Evolutionary conservation across 495 filamentous ascomycete genomes (phyloP), one percentile per base, ranked within the genome.

Genomic region (Daldinia concentrica): DNA sequence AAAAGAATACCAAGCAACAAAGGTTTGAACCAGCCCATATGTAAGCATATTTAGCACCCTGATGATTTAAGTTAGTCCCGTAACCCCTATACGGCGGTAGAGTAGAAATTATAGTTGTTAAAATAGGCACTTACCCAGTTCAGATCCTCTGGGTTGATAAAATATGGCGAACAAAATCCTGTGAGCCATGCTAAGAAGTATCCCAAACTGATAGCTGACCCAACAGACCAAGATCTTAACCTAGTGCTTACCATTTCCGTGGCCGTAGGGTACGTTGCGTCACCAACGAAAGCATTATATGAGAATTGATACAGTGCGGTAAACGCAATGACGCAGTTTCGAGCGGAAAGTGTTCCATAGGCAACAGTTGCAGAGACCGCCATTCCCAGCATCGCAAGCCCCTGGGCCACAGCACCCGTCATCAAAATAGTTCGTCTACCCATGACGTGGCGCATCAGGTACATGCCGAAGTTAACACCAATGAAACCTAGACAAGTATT

Each of bases 141-240:
- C 8, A 86, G 70, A 22, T 82, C 73, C 12, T 80, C 76, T 0
- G 83, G 82, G 60, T 86, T 85, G 68, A 86, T 84, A 56, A 86
- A 86, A 62, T 85, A 86, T 4, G 83, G 81, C 1, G 81, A 77
- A 60, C 74, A 82, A 74, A 84, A 86, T 1, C 77, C 72, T 3
- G 74, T 76, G 7, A 83, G 59, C 83, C 83, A 86, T 3, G 75
- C 79, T 36, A 83, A 74, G 36, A 86, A 62, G 39, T 82, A 86
- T 8, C 82, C 82, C 27, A 87, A 52, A 15, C 82, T 81, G 4
- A 82, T 82, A 11, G 79, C 86, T 24, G 80, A 82, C 1, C 84
- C 86, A 4, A 87, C 81, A 0, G 83, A 86, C 78, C 82, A 84
- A 8, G 83, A 82, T 19, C 86, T 72, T 43, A 86, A 67, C n/a